Evolutionary conservation across 352 stramenopile genomes (phyloP).

Genomic region (Pythium utonaiense): DNA sequence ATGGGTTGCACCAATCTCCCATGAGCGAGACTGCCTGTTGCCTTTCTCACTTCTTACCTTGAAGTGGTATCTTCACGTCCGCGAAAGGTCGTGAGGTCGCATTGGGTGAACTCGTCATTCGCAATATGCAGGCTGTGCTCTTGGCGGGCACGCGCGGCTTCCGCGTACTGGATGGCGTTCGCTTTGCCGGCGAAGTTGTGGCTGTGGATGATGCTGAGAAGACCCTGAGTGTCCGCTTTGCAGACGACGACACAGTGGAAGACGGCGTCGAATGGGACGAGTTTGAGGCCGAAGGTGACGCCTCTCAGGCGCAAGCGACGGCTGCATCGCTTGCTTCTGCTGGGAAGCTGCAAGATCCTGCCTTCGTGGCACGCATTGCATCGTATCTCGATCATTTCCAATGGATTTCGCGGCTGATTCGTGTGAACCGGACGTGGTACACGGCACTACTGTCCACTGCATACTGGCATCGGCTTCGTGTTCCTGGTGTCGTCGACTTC

Average conservation of each 20-base stretch:
- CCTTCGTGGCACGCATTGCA: not conserved
- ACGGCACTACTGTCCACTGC: not conserved
- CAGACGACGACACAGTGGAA: conserved; percentile 28
- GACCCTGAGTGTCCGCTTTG: conserved; percentile 26
- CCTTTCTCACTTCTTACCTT: too few species aligned
- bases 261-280: conserved; percentile 24
- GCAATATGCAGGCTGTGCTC: too few species aligned
- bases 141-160: conserved; percentile 16
- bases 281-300: conserved; percentile 13
- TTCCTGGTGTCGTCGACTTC: not conserved
- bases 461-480: conserved; percentile 13
- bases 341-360: not conserved
- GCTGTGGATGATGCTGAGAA: not conserved
- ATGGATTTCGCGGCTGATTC: conserved; percentile 15
- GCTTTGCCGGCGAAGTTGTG: conserved; percentile 30
- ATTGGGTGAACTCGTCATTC: too few species aligned
- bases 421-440: conserved; percentile 13
- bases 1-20: too few species aligned
- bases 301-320: not conserved
- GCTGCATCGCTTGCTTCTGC: not conserved
- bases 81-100: too few species aligned
- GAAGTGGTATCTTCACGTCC: too few species aligned
- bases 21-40: too few species aligned
- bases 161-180: conserved; percentile 27
- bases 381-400: conserved; percentile 22